These are phyloP conservation scores for Barnettozyma salicaria DNA, from an alignment of 805 yeast species.

Conservation along the genomic window DNA sequence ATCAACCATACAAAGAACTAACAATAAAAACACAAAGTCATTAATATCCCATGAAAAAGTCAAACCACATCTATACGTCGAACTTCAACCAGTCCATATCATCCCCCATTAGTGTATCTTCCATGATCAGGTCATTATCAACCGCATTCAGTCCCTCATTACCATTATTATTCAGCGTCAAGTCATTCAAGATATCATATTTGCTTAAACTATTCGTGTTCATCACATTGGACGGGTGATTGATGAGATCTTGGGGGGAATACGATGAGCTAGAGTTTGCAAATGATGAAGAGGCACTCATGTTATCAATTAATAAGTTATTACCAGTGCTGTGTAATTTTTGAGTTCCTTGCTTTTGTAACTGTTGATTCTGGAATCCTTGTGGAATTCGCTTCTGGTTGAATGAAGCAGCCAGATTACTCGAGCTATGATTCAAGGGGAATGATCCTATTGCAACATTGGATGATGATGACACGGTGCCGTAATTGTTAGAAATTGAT, in stretches of 20 bases:
- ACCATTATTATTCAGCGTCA: constrained; percentile 7
- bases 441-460: constrained; percentile 15
- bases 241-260: constrained; percentile 3
- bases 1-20: no score
- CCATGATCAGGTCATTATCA: constrained; percentile 11
- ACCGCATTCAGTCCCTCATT: constrained; percentile 1
- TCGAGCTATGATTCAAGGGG: constrained; percentile 17
- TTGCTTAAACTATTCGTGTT: constrained; percentile 6
- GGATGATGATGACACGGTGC: neutral
- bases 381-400: constrained; percentile 27
- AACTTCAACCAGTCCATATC: constrained; percentile 28
- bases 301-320: neutral
- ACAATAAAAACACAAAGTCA: no score
- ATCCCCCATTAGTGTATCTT: constrained; percentile 14
- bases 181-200: constrained; percentile 5
- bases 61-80: constrained; percentile 16
- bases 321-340: neutral
- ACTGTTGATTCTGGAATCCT: constrained; percentile 14
- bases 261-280: constrained; percentile 1
- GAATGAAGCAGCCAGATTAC: constrained; percentile 23
- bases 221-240: constrained; percentile 1
- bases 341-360: constrained; percentile 3
- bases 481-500: constrained; percentile 10
- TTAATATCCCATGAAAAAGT: no score
- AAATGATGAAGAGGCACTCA: neutral